These are phyloP conservation scores for Neobulgaria alba DNA, from an alignment of 2,329 filamentous ascomycete species.

Conservation along the genomic window DNA sequence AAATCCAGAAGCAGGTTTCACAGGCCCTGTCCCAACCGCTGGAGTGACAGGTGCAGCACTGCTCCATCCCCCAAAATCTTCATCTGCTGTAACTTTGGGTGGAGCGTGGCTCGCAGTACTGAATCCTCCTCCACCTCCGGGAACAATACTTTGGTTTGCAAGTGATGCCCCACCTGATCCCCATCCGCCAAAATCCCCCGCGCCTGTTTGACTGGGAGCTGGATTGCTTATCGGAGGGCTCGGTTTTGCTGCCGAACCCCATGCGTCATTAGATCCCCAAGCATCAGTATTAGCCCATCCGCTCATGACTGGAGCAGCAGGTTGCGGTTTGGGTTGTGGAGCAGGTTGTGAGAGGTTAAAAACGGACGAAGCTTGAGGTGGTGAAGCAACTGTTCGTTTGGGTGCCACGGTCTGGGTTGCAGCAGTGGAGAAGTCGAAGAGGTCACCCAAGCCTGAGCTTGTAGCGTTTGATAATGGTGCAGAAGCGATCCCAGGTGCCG, in stretches of 20 bases:
- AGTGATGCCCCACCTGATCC: constrained; percentile 40
- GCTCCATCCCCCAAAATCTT: constrained; percentile 94
- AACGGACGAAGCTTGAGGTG: constrained; percentile 46
- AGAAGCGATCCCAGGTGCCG: constrained; percentile 35
- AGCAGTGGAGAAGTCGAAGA: constrained; percentile 67
- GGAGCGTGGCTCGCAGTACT: constrained; percentile 34
- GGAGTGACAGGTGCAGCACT: constrained; percentile 55
- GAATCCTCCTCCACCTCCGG: constrained; percentile 57
- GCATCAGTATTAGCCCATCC: constrained; percentile 38
- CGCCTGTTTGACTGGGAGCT: constrained; percentile 31
- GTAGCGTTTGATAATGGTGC: constrained; percentile 26
- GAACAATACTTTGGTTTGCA: constrained; percentile 51
- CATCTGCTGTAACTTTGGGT: constrained; percentile 74
- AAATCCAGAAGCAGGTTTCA: constrained; percentile 51
- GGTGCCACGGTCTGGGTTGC: constrained; percentile 36
- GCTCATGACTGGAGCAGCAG: constrained; percentile 31
- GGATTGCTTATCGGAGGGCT: constrained; percentile 41
- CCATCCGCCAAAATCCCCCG: constrained; percentile 53
- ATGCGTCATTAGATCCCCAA: constrained; percentile 78
- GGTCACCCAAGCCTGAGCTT: constrained; percentile 59
- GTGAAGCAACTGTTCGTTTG: constrained; percentile 29
- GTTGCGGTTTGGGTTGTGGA: constrained; percentile 33
- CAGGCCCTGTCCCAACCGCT: constrained; percentile 32
- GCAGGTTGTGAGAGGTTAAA: constrained; percentile 66
- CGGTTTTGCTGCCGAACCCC: constrained; percentile 52